Conservation (phyloP, 306 rosid species). For the Quercus cerris region DNA sequence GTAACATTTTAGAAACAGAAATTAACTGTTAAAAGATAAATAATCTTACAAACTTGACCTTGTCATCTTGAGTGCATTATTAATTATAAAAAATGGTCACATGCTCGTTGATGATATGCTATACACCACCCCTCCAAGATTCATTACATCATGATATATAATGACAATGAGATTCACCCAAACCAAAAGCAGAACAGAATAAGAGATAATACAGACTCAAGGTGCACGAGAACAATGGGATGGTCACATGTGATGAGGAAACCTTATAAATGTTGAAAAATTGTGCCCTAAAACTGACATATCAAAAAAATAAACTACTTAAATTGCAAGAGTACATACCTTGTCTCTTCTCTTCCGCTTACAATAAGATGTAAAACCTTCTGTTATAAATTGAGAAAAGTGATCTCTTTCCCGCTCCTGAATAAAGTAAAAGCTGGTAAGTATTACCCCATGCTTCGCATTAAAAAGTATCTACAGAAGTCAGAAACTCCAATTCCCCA, state of each 20-base stretch:
- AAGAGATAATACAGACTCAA: not conserved
- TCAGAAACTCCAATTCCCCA: constrained; percentile 5
- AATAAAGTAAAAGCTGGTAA: constrained; percentile 6
- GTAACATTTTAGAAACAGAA: too few relatives aligned
- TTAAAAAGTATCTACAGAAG: not conserved
- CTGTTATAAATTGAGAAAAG: constrained; percentile 86
- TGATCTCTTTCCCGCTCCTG: constrained; percentile 96
- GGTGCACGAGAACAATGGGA: not conserved
- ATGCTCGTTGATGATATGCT: too few relatives aligned
- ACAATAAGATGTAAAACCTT: constrained; percentile 91
- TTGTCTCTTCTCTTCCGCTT: constrained; percentile 99
- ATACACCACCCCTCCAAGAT: too few relatives aligned
- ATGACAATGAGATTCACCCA: too few relatives aligned
- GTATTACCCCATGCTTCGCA: not conserved
- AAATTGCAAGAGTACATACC: constrained; percentile 42
- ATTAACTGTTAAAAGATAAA: too few relatives aligned
- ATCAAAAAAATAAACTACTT: not conserved
- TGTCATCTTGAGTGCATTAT: too few relatives aligned
- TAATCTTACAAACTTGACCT: too few relatives aligned
- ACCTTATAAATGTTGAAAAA: not conserved
- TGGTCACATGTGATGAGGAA: not conserved
- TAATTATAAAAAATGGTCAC: too few relatives aligned
- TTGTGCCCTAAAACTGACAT: not conserved
- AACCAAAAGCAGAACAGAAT: not conserved
- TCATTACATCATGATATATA: too few relatives aligned